Evolutionary conservation across 1,284 basidiomycete genomes (phyloP), one percentile per base, ranked within the genome.

Genomic region (Agaricales sp.): DNA sequence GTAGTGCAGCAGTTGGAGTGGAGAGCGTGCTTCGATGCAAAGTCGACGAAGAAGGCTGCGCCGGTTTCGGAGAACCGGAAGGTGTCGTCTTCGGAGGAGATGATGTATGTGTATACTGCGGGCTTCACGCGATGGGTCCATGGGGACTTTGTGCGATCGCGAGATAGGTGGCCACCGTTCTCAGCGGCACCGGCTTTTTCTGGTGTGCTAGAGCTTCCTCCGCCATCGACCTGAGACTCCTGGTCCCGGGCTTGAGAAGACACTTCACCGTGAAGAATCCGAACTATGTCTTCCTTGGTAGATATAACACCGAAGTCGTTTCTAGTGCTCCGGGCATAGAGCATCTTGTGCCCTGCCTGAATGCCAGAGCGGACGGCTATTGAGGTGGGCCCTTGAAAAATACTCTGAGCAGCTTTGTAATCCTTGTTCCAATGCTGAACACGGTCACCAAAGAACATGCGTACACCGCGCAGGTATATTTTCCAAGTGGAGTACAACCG

Each of bases 401-500:
- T 87, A 46, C 67, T 68, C 58, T 84, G 80, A 1, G 84, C 84
- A 14, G 82, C 77, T 56, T 71, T 75, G 68, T 87, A 84, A 18
- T 73, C 56, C 49, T 55, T 63, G 60, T 83, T 85, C 85, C 83
- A 87, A 21, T 61, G 66, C 58, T 87, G 84, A 47, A 73, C 63
- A n/a, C 57, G 62, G 57, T 81, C 73, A 2, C 74, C 69, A 58
- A 87, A 83, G 64, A 77, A 77, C 4, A 71, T 59, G 2, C 68
- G 72, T 2, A 87, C 64, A 24, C 77, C 80, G 50, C 71, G 71
- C 60, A 87, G 67, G 58, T 78, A 82, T 53, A 87, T 72, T 61
- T 87, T 87, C 85, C 85, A 88, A 1, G 85, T 88, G 21, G 81
- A 80, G 61, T 87, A 87, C n/a, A 87, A 67, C 0, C 83, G 76